Conservation (phyloP, 2,329 filamentous ascomycete species). For the Aspergillus sp. region DNA sequence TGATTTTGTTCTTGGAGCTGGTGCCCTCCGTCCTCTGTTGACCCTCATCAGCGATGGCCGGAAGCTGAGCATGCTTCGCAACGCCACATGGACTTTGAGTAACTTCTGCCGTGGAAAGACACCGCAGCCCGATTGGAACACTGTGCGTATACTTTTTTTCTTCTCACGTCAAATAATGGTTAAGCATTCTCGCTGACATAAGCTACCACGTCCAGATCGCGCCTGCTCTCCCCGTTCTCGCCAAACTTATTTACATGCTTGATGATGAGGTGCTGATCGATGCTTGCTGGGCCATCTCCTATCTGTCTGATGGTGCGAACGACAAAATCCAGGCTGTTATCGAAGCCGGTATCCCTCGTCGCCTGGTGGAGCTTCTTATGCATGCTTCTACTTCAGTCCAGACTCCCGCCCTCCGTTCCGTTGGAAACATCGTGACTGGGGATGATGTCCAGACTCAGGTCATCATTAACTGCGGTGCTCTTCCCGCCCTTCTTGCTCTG, state of each 20-base stretch:
- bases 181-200: slow-evolving; percentile 12
- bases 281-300: slow-evolving; percentile 98
- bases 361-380: slow-evolving; percentile 94
- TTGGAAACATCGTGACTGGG: slow-evolving; percentile 97
- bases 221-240: slow-evolving; percentile 85
- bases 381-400: slow-evolving; percentile 97
- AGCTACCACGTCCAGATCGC: slow-evolving; percentile 58
- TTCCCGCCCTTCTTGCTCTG: slow-evolving; percentile 85
- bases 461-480: slow-evolving; percentile 95
- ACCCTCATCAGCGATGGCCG: slow-evolving; percentile 89
- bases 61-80: slow-evolving; percentile 97
- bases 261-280: slow-evolving; percentile 98
- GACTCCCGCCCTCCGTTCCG: slow-evolving; percentile 90
- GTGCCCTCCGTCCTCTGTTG: slow-evolving; percentile 83
- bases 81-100: slow-evolving; percentile 97
- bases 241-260: slow-evolving; percentile 96
- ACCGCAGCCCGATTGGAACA: slow-evolving; percentile 95
- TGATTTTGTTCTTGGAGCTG: slow-evolving; percentile 88
- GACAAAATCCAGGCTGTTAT: slow-evolving; percentile 99
- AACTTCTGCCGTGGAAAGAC: slow-evolving; percentile 99
- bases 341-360: slow-evolving; percentile 91
- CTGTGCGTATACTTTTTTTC: slow-evolving; percentile 51
- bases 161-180: neutral
- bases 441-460: slow-evolving; percentile 98
- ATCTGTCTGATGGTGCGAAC: slow-evolving; percentile 94